Conservation (phyloP, 164 flowering plant species). For the Euptelea pleiosperma region DNA sequence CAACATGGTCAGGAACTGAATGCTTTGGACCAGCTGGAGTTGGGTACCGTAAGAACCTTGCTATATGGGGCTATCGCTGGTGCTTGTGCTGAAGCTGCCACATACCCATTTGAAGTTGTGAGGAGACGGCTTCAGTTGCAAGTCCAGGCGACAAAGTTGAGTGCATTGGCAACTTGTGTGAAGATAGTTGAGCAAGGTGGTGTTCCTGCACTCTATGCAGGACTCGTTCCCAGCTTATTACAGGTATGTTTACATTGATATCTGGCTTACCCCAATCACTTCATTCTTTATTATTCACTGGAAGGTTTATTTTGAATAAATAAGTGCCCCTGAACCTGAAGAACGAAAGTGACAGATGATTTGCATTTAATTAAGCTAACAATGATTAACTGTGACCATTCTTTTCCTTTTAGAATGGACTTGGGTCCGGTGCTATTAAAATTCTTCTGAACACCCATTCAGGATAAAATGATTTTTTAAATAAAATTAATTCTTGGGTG, state of each 20-base stretch:
- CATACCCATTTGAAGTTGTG: constrained; percentile 94
- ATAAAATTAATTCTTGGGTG: too few species aligned
- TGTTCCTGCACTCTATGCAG: constrained; percentile 82
- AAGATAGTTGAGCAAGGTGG: constrained; percentile 82
- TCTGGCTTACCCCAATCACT: neutral
- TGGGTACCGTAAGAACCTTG: constrained; percentile 84
- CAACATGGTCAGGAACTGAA: constrained; percentile 56
- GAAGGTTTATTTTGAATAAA: too few species aligned
- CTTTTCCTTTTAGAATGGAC: too few species aligned
- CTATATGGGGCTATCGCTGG: constrained; percentile 94
- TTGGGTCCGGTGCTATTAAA: too few species aligned
- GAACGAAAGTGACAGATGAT: too few species aligned
- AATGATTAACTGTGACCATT: too few species aligned
- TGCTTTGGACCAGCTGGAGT: constrained; percentile 82
- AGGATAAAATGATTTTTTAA: too few species aligned
- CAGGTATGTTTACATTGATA: constrained; percentile 46
- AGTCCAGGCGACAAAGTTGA: constrained; percentile 58
- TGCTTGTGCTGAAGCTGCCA: constrained; percentile 93
- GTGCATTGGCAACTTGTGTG: constrained; percentile 55
- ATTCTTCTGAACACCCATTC: too few species aligned
- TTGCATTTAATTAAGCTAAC: too few species aligned
- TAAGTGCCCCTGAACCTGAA: too few species aligned
- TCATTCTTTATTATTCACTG: neutral
- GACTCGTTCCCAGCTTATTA: constrained; percentile 81
- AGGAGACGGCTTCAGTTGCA: constrained; percentile 91